Evolutionary conservation across 2,329 filamentous ascomycete species (phyloP), one percentile per base, ranked within the genome.

Genomic region (Hymenoscyphus scutula): DNA sequence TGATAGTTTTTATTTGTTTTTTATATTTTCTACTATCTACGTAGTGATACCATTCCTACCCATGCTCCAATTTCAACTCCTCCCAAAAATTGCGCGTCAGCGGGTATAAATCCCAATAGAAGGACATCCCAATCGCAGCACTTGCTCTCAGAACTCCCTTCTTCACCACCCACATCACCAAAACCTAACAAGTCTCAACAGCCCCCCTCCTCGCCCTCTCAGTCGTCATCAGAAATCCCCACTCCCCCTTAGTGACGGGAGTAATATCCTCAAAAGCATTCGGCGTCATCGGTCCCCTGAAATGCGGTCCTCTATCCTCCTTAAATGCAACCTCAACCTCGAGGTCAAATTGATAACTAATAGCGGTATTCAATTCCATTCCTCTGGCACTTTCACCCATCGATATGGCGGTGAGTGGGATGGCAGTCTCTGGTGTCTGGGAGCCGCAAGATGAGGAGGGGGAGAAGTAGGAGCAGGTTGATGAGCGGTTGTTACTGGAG

Each of bases 251-350:
- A 8, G 85, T 88, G 27, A 83, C 80, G 5, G 85, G 85, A 57
- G 84, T 86, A 61, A 88, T 84, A 69, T 88, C 85, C 23, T 85
- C 84, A 65, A 83, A 84, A 7, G 76, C 80, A 65, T 86, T 85
- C 1, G 84, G 85, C 62, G 85, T 87, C 74, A 77, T 73, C 1
- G 84, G 81, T 0, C 82, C 83, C 23, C 79, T 66, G 56, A 63
- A 71, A 69, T 72, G 70, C 1, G 72, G 71, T 1, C 71, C 71
- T 19, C 67, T 60, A 63, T 72, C 70, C 48, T 69, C 67, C 19
- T 34, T 59, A 38, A 67, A 45, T 1, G 56, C 41, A 29, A 57
- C 38, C 23, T 62, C 60, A 29, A 57, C 38, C 23, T 62, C 60
- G 53, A 62, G 54, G 32, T 62, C 60, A 32, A 62, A 62, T 34